A percentile compares a stretch with the other conserved stretches of the same genome.
Conservation (phyloP, 495 filamentous ascomycete species). For the Aspergillus leporis region DNA sequence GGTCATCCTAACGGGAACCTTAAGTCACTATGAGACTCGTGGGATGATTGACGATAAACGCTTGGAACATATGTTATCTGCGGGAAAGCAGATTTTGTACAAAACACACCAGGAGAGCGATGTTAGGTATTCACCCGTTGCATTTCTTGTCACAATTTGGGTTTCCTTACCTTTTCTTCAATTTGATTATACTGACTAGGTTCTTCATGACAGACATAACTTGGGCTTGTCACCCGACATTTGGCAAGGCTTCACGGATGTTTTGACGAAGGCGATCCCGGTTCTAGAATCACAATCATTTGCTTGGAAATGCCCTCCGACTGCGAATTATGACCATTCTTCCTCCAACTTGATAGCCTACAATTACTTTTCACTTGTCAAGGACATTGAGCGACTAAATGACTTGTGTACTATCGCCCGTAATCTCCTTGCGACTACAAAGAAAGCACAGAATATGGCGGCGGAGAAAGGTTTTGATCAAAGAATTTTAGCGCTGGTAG, state of each 20-base stretch:
- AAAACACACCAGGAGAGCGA: slow-evolving; percentile 54
- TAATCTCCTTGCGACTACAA: slow-evolving; percentile 80
- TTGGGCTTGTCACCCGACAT: slow-evolving; percentile 61
- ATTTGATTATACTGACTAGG: slow-evolving; percentile 14
- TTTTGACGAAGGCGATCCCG: slow-evolving; percentile 60
- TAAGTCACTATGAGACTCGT: slow-evolving; percentile 52
- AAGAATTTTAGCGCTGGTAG: slow-evolving; percentile 78
- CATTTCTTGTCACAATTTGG: neutral
- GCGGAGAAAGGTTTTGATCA: slow-evolving; percentile 76
- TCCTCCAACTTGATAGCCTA: slow-evolving; percentile 72
- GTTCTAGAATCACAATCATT: slow-evolving; percentile 63
- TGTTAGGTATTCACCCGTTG: slow-evolving; percentile 35
- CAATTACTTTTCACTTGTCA: slow-evolving; percentile 71
- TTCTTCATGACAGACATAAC: slow-evolving; percentile 30
- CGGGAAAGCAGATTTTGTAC: slow-evolving; percentile 51
- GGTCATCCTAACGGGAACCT: slow-evolving; percentile 46
- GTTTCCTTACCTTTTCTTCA: neutral
- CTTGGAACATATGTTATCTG: slow-evolving; percentile 50
- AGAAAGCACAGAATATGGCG: slow-evolving; percentile 83
- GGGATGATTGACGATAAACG: slow-evolving; percentile 55
- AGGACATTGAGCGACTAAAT: slow-evolving; percentile 81
- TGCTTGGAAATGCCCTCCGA: slow-evolving; percentile 56
- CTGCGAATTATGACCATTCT: slow-evolving; percentile 56
- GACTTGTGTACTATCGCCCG: slow-evolving; percentile 81
- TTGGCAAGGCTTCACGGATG: slow-evolving; percentile 67